phyloP scores from a whole-genome alignment of 352 stramenopile species.

The Phytopythium delawarense region DNA sequence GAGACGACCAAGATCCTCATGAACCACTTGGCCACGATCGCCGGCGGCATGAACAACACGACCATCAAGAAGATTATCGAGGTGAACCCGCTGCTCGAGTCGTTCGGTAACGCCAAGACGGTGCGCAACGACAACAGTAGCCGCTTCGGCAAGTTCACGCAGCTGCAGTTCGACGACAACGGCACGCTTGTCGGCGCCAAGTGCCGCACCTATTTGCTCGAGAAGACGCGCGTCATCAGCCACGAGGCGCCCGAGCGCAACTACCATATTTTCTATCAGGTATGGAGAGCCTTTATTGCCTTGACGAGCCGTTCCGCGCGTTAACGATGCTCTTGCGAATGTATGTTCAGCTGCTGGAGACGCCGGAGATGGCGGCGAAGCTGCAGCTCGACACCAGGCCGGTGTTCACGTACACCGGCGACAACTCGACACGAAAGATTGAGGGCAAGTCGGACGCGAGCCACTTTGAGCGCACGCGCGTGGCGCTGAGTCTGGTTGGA shows the following conservation, averaged over 20 bases:
- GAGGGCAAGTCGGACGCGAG: slow-evolving; percentile 68
- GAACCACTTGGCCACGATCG: slow-evolving; percentile 78
- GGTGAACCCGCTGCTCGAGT: slow-evolving; percentile 81
- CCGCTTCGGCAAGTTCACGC: slow-evolving; percentile 97
- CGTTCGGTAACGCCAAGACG: slow-evolving; percentile 91
- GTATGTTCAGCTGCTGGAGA: slow-evolving; percentile 15
- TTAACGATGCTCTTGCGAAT: not conserved
- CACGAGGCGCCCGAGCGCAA: slow-evolving; percentile 67
- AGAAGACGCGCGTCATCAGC: slow-evolving; percentile 89
- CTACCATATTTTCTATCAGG: slow-evolving; percentile 86
- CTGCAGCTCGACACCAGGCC: slow-evolving; percentile 50
- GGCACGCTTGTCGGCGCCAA: slow-evolving; percentile 69
- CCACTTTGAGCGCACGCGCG: slow-evolving; percentile 68
- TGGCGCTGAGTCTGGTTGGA: slow-evolving; percentile 60
- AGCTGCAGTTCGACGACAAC: slow-evolving; percentile 89
- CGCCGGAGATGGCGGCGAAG: slow-evolving; percentile 21
- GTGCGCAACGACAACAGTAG: slow-evolving; percentile 96
- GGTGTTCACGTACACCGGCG: slow-evolving; percentile 62
- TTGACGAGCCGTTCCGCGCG: not conserved
- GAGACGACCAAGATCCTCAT: slow-evolving; percentile 90
- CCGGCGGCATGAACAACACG: slow-evolving; percentile 56
- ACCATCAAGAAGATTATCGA: slow-evolving; percentile 84
- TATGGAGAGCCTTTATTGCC: not conserved
- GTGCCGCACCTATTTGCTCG: slow-evolving; percentile 90
- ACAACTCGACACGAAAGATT: slow-evolving; percentile 52